These are phyloP conservation scores for Melampsora abietis-canadensis DNA, from an alignment of 1,284 basidiomycete genomes.

Conservation along the genomic window DNA sequence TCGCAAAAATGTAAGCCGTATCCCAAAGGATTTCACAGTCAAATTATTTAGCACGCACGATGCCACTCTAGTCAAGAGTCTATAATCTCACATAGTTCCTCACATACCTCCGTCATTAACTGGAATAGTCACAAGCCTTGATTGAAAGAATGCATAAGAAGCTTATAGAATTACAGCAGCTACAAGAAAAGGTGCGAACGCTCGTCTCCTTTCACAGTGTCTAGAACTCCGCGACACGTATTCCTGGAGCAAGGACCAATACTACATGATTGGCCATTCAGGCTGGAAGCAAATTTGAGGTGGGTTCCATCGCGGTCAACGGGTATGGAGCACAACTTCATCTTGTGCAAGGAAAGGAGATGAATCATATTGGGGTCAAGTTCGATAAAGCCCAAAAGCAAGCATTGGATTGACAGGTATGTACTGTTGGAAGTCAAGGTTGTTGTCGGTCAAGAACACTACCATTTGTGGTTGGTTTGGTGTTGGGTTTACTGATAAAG, in stretches of 20 bases:
- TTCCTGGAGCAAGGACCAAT: too few relatives aligned
- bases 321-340: constrained; percentile 89
- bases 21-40: background rate
- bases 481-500: too few relatives aligned
- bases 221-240: background rate
- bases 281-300: constrained; percentile 89
- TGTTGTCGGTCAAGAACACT: too few relatives aligned
- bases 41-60: background rate
- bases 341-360: constrained; percentile 86
- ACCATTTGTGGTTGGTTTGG: too few relatives aligned
- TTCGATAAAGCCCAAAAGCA: constrained; percentile 77
- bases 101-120: constrained; percentile 1
- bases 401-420: constrained; percentile 79
- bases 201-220: background rate
- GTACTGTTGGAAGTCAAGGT: too few relatives aligned
- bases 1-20: constrained; percentile 23
- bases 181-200: constrained; percentile 64
- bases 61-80: background rate
- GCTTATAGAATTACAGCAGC: constrained; percentile 74
- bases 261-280: too few relatives aligned
- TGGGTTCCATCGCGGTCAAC: constrained; percentile 90
- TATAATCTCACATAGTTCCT: background rate
- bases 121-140: constrained; percentile 60
- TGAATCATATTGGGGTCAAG: constrained; percentile 83
- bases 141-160: constrained; percentile 86